These are phyloP conservation scores for Echinosophora koreensis DNA, from an alignment of 306 rosid genomes.

Conservation along the genomic window DNA sequence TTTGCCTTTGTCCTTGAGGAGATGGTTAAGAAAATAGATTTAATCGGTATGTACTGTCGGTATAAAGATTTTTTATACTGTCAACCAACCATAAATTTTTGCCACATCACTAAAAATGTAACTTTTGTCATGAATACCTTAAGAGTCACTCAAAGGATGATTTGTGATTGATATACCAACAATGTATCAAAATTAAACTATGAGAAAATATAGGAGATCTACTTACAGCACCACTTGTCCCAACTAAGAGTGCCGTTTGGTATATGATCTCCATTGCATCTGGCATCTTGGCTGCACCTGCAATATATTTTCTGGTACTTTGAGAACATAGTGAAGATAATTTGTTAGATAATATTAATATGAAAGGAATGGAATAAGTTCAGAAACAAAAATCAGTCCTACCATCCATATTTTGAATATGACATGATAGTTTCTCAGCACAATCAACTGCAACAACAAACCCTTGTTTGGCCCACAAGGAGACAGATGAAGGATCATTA, in stretches of 20 bases:
- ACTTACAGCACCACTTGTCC: constrained; percentile 82
- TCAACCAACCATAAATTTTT: too few relatives aligned
- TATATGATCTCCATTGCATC: constrained; percentile 79
- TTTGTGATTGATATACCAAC: too few relatives aligned
- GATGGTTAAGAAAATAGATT: too few relatives aligned
- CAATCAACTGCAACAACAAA: constrained; percentile 72
- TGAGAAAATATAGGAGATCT: constrained; percentile 5
- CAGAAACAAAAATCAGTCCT: constrained; percentile 42
- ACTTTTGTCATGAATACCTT: too few relatives aligned
- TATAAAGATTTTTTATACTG: too few relatives aligned
- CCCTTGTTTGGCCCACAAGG: constrained; percentile 73
- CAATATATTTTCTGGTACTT: constrained; percentile 10
- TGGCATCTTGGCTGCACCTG: constrained; percentile 67
- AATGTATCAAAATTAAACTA: too few relatives aligned
- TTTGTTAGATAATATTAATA: neutral
- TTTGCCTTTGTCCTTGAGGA: too few relatives aligned
- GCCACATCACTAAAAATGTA: too few relatives aligned
- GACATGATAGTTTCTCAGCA: constrained; percentile 74
- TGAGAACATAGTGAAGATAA: neutral
- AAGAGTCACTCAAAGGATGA: too few relatives aligned
- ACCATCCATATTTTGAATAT: constrained; percentile 77
- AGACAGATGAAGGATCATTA: constrained; percentile 62
- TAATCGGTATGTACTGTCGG: too few relatives aligned
- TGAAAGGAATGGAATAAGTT: constrained; percentile 29
- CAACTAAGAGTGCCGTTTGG: constrained; percentile 46